These are phyloP conservation scores for Podospora pseudocomata DNA, from an alignment of 495 filamentous ascomycete species.

Conservation along the genomic window DNA sequence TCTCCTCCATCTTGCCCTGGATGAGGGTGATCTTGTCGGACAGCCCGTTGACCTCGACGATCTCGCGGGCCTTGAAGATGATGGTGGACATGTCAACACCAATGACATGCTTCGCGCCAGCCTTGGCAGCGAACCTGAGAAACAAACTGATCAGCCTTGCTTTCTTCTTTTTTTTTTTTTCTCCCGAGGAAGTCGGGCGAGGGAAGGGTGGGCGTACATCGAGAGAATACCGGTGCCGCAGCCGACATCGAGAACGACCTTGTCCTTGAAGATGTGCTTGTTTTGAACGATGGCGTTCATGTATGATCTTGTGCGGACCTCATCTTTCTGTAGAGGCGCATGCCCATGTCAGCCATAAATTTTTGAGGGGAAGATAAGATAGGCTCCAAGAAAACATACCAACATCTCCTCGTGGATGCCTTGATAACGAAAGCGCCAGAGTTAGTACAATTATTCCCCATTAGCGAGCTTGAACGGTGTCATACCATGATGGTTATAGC, in stretches of 20 bases:
- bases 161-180: background rate
- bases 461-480: conserved; percentile 18
- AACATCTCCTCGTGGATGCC: conserved; percentile 98
- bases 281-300: conserved; percentile 95
- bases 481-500: conserved; percentile 95
- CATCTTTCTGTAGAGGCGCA: conserved; percentile 72
- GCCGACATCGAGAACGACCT: conserved; percentile 88
- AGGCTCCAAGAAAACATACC: conserved; percentile 55
- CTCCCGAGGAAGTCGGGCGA: background rate
- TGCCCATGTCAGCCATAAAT: conserved; percentile 19
- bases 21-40: conserved; percentile 73
- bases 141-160: background rate
- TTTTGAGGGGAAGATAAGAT: conserved; percentile 6
- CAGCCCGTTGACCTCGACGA: conserved; percentile 76
- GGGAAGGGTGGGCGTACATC: conserved; percentile 51
- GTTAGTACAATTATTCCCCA: conserved; percentile 33
- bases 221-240: conserved; percentile 91
- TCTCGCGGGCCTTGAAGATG: conserved; percentile 82
- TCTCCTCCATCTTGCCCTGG: conserved; percentile 91
- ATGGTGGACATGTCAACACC: conserved; percentile 93
- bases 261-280: conserved; percentile 85
- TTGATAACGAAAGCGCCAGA: conserved; percentile 33
- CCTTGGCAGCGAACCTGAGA: conserved; percentile 74
- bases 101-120: conserved; percentile 85
- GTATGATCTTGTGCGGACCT: conserved; percentile 92